Evolutionary conservation across 257 asterid species (phyloP).

Genomic region (Dorcoceras hygrometricum): DNA sequence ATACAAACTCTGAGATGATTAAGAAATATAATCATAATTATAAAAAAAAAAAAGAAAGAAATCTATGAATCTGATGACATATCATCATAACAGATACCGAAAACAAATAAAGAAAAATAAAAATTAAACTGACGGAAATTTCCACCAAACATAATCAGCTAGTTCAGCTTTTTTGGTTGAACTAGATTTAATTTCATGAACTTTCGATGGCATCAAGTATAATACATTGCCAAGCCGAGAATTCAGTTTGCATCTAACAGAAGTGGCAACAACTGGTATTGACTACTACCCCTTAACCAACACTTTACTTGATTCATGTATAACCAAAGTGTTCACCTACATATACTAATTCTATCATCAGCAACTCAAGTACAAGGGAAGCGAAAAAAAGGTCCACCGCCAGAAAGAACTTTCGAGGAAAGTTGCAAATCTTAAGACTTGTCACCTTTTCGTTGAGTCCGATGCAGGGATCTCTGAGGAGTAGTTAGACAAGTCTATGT

Average conservation of each 20-base stretch:
- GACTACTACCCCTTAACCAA: slow-evolving; percentile 2
- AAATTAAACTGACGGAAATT: too few species aligned
- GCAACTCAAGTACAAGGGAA: slow-evolving; percentile 23
- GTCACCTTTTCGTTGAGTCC: slow-evolving; percentile 45
- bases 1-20: too few species aligned
- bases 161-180: too few species aligned
- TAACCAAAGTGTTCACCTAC: slow-evolving; percentile 30
- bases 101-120: too few species aligned
- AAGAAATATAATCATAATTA: too few species aligned
- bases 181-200: slow-evolving; percentile 20
- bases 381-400: slow-evolving; percentile 8
- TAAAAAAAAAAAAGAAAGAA: too few species aligned
- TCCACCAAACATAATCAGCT: background rate
- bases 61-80: too few species aligned
- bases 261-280: slow-evolving; percentile 13
- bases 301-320: background rate
- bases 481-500: slow-evolving; percentile 67
- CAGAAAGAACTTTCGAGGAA: background rate
- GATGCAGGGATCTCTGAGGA: slow-evolving; percentile 58
- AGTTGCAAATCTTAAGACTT: slow-evolving; percentile 3
- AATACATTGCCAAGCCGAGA: slow-evolving; percentile 9
- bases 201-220: slow-evolving; percentile 12
- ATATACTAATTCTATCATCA: slow-evolving; percentile 54
- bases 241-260: slow-evolving; percentile 20
- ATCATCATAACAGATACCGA: too few species aligned